Conservation (phyloP, 345 rosid species). For the Citrus maxima region DNA sequence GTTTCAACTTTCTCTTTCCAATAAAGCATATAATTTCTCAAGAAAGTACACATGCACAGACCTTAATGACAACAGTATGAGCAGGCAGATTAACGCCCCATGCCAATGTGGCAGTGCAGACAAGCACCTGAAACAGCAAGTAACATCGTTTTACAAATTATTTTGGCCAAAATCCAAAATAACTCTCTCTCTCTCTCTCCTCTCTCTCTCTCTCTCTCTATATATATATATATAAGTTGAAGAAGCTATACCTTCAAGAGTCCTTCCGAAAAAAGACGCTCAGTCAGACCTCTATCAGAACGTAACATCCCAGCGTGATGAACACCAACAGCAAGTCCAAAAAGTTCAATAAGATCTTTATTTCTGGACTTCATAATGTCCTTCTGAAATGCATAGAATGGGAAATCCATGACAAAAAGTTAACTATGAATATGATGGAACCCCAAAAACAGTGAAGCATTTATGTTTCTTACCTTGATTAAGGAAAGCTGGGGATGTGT, state of each 20-base stretch:
- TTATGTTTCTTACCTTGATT: conserved; percentile 50
- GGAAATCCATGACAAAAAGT: conserved; percentile 13
- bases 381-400: conserved; percentile 48
- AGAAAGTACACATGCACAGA: conserved; percentile 21
- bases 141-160: conserved; percentile 9
- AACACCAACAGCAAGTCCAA: conserved; percentile 70
- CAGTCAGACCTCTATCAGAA: conserved; percentile 90
- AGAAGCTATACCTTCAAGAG: conserved; percentile 64
- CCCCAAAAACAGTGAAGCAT: conserved; percentile 8
- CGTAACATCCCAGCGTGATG: conserved; percentile 99
- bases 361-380: conserved; percentile 94
- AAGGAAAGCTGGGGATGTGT: conserved; percentile 66
- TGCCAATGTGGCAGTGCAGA: conserved; percentile 98
- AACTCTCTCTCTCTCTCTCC: not conserved
- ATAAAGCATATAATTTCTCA: not conserved
- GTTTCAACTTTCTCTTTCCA: conserved; percentile 1
- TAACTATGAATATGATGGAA: not conserved
- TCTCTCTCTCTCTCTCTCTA: not conserved
- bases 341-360: conserved; percentile 82
- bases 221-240: not conserved
- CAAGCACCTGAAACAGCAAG: conserved; percentile 67
- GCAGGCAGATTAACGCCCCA: conserved; percentile 99
- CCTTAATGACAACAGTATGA: conserved; percentile 98
- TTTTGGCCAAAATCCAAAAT: conserved; percentile 7
- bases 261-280: conserved; percentile 86